Percentiles rank a stretch among this genome's conserved stretches.
phyloP scores from a whole-genome alignment of 805 yeast genomes.

The Candida chilensis region DNA sequence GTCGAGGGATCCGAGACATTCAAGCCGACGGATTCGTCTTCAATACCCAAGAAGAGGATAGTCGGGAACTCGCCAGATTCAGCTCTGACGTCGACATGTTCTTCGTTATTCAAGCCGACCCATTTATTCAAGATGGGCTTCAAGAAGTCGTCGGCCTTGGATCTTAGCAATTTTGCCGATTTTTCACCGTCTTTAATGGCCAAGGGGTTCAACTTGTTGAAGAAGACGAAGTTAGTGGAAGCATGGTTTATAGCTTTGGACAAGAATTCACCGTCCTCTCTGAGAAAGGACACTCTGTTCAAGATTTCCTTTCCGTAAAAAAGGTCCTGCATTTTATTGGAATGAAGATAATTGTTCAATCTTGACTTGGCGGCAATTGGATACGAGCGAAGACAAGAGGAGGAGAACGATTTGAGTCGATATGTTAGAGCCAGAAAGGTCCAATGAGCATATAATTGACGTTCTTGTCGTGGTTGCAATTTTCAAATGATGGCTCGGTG shows the following conservation, averaged over 20 bases:
- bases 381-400: too few relatives aligned
- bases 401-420: too few relatives aligned
- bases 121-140: constrained; percentile 8
- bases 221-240: constrained; percentile 30
- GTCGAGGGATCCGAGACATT: constrained; percentile 11
- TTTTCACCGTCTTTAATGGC: not conserved
- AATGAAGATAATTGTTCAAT: too few relatives aligned
- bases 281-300: constrained; percentile 48
- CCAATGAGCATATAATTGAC: too few relatives aligned
- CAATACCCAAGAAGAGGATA: constrained; percentile 30
- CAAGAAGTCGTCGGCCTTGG: constrained; percentile 2
- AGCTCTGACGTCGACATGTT: not conserved
- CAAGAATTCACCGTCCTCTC: constrained; percentile 41
- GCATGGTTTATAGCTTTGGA: constrained; percentile 29
- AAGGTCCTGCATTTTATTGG: too few relatives aligned
- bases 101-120: constrained; percentile 7
- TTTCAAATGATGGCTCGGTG: too few relatives aligned
- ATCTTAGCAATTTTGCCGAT: not conserved
- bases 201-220: not conserved
- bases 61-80: constrained; percentile 6
- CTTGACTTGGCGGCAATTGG: too few relatives aligned
- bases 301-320: constrained; percentile 42
- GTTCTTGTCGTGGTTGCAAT: too few relatives aligned
- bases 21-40: constrained; percentile 34
- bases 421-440: too few relatives aligned